phyloP scores from a whole-genome alignment of 345 rosid genomes.

The Hypericum androsaemum region DNA sequence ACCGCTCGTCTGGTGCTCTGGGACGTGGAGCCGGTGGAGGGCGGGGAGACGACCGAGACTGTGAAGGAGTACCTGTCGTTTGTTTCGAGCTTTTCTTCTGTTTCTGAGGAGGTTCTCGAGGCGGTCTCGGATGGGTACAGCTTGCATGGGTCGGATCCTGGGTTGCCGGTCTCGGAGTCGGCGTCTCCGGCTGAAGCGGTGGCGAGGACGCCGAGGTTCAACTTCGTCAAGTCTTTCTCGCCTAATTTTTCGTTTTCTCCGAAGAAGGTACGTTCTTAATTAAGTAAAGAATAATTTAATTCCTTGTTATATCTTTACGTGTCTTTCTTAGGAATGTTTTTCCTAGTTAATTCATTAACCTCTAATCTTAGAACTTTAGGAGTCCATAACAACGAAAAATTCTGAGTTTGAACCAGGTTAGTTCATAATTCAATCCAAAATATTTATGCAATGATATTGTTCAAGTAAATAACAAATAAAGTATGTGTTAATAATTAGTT shows the following conservation, averaged over 20 bases:
- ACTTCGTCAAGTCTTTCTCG: not conserved
- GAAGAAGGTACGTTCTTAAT: not conserved
- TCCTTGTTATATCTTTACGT: not conserved
- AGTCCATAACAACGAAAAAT: too few species aligned
- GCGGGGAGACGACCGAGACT: constrained; percentile 3
- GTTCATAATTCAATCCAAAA: too few species aligned
- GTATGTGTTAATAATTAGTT: too few species aligned
- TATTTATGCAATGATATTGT: too few species aligned
- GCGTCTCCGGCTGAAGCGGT: not conserved
- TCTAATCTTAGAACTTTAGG: too few species aligned
- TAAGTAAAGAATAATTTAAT: not conserved
- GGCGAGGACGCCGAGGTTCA: constrained; percentile 4
- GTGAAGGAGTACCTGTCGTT: constrained; percentile 3
- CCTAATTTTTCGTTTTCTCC: not conserved
- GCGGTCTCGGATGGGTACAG: not conserved
- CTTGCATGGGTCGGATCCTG: not conserved
- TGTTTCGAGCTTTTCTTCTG: not conserved
- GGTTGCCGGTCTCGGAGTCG: not conserved
- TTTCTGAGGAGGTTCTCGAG: not conserved
- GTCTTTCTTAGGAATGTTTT: not conserved
- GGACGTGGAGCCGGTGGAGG: constrained; percentile 17
- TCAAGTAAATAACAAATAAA: too few species aligned
- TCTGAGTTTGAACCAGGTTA: too few species aligned
- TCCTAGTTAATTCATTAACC: too few species aligned
- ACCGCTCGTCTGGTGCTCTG: constrained; percentile 35